These are phyloP conservation scores for Diplodia intermedia DNA, from an alignment of 2,329 filamentous ascomycete genomes.

Conservation along the genomic window DNA sequence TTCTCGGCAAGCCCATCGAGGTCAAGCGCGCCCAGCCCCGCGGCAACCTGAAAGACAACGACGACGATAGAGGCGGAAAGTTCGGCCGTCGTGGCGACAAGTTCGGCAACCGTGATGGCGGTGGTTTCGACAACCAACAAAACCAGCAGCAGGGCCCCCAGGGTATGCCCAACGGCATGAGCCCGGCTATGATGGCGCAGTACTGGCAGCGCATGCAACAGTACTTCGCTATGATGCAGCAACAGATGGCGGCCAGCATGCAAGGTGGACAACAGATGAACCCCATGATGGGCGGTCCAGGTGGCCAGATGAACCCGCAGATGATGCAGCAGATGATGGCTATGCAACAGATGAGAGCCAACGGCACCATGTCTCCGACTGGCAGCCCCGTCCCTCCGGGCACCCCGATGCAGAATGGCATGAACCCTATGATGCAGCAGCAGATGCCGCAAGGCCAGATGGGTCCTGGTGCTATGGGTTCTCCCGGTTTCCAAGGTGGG, in stretches of 20 bases:
- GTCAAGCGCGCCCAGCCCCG: conserved; percentile 97
- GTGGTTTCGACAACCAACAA: conserved; percentile 54
- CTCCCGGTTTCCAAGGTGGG: conserved; percentile 37
- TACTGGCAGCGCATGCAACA: conserved; percentile 99
- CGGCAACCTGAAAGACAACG: conserved; percentile 91
- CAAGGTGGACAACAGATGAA: conserved; percentile 48
- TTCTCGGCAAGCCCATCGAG: conserved; percentile 94
- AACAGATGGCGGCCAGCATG: conserved; percentile 71
- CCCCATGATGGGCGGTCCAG: conserved; percentile 62
- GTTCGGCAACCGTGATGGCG: conserved; percentile 47
- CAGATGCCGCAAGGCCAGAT: conserved; percentile 65
- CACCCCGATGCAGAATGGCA: conserved; percentile 38
- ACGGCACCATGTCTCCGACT: conserved; percentile 36
- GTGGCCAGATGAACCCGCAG: conserved; percentile 65
- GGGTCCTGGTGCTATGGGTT: conserved; percentile 52
- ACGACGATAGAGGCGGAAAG: conserved; percentile 65
- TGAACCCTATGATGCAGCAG: conserved; percentile 78
- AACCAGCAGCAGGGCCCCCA: conserved; percentile 52
- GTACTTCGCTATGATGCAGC: conserved; percentile 94
- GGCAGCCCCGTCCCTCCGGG: conserved; percentile 44
- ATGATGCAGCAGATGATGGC: conserved; percentile 54
- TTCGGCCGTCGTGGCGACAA: conserved; percentile 47
- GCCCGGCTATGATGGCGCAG: conserved; percentile 95
- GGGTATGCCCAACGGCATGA: conserved; percentile 69
- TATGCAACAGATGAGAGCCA: conserved; percentile 43